Percentiles rank a stretch among this genome's conserved stretches.
Evolutionary conservation across 208 protist genomes (phyloP).

Genomic region (Porcisia deanei): DNA sequence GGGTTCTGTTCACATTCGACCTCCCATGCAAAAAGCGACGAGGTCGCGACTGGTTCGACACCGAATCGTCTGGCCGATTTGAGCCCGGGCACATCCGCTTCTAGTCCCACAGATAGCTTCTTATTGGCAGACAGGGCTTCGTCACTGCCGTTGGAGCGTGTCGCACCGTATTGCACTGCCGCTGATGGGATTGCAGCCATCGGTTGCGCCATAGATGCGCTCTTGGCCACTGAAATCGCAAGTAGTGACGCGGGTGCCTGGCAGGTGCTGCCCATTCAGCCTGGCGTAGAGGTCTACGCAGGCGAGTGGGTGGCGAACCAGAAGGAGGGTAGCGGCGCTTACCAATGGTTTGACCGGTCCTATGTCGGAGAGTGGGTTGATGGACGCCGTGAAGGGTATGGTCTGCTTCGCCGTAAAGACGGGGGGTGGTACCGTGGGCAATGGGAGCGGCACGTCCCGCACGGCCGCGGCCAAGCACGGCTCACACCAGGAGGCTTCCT

Average conservation of each 20-base stretch:
- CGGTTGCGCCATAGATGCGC: slow-evolving; percentile 15
- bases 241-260: slow-evolving; percentile 19
- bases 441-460: slow-evolving; percentile 71
- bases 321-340: slow-evolving; percentile 77
- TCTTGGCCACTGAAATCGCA: slow-evolving; percentile 16
- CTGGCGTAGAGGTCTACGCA: slow-evolving; percentile 82
- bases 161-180: slow-evolving; percentile 8
- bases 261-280: slow-evolving; percentile 31
- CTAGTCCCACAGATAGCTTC: background rate
- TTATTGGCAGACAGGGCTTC: background rate
- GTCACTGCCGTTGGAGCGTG: slow-evolving; percentile 5
- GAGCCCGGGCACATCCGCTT: background rate
- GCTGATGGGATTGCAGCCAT: slow-evolving; percentile 27
- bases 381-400: slow-evolving; percentile 75
- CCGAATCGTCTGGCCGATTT: no score
- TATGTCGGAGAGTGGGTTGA: slow-evolving; percentile 82
- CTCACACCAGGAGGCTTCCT: slow-evolving; percentile 49
- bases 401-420: slow-evolving; percentile 56
- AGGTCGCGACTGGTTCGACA: background rate
- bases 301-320: slow-evolving; percentile 80
- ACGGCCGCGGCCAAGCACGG: slow-evolving; percentile 66
- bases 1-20: slow-evolving; percentile 12
- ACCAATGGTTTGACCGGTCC: slow-evolving; percentile 78
- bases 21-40: background rate
- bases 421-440: slow-evolving; percentile 78